Evolutionary conservation across 768 basidiomycete genomes (phyloP), one percentile per base, ranked within the genome.

Genomic region (Termitomyces sp.): DNA sequence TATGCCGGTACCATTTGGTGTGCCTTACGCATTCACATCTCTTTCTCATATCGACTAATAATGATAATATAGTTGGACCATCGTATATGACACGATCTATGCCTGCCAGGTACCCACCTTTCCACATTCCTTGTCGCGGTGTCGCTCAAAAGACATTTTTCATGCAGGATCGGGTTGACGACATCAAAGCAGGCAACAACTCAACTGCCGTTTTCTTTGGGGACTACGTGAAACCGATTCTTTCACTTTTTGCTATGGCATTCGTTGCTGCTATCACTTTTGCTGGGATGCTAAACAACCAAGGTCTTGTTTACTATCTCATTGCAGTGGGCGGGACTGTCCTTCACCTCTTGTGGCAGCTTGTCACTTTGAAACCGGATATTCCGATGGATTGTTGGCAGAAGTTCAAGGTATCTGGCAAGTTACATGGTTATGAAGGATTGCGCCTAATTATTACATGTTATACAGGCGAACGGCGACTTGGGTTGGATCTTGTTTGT

Each of bases 161-260:
- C 16, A 78, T 78, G 63, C 72, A 83, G 72, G 83, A 84, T 68
- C 77, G 77, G 58, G 65, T 70, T 36, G 84, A 85, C 68, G 82
- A 84, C 66, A 62, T 76, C 33, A 65, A 72, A 35, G 81, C 74
- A 18, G 79, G 80, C 32, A 75, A 84, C 56, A 77, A 81, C 64
- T 83, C 81, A 9, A 83, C 77, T 50, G 81, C 82, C 3, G 68
- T 84, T 39, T 72, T 82, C 23, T 80, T 84, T 60, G 78, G 76
- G 3, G 60, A 68, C 9, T 60, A 68, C 23, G 73, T 80, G 13
- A 66, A 74, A 22, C 70, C 72, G 1, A 70, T 81, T 56, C 73
- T 83, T 29, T 57, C 73, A 18, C 51, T 62, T 46, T 76, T 83
- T 59, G 73, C 75, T 0, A 52, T 69, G 1, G 56, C 63, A 1